Evolutionary conservation across 345 rosid species (phyloP).

Genomic region (Hibiscus tridactylites): DNA sequence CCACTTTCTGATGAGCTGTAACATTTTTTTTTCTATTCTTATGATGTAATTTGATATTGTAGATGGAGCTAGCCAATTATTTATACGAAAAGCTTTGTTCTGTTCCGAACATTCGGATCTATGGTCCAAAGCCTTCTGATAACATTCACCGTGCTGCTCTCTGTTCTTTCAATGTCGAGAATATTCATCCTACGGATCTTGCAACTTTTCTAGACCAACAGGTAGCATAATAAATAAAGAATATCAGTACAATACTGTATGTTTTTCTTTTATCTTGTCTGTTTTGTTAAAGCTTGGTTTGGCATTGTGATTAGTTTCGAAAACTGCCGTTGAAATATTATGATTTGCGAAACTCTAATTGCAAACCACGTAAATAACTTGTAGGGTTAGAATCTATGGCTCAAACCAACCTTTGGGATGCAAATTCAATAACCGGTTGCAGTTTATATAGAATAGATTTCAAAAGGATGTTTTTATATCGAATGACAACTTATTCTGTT

Average conservation of each 20-base stretch:
- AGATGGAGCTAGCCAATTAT: conserved; percentile 65
- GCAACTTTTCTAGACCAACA: conserved; percentile 91
- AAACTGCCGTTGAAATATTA: neutral
- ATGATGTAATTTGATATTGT: neutral
- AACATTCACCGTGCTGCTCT: conserved; percentile 53
- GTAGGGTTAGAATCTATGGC: neutral
- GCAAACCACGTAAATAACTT: neutral
- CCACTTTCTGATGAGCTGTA: neutral
- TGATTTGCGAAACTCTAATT: neutral
- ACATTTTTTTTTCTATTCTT: neutral
- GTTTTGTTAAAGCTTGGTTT: neutral
- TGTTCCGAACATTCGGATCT: conserved; percentile 55
- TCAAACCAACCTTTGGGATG: neutral
- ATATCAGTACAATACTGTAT: neutral
- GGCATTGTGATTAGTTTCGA: neutral
- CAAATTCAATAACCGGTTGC: neutral
- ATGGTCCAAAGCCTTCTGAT: conserved; percentile 81
- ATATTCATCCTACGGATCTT: conserved; percentile 77
- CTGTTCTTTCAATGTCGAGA: conserved; percentile 83
- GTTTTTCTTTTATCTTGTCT: neutral
- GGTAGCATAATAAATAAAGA: conserved; percentile 31
- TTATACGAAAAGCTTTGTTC: conserved; percentile 61
- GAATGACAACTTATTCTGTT: conserved; percentile 4
- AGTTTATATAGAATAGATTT: neutral
- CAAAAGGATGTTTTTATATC: neutral